Percentiles rank a stretch among this genome's conserved stretches.
Evolutionary conservation across 164 flowering plant genomes (phyloP).

Genomic region (Vitis riparia): DNA sequence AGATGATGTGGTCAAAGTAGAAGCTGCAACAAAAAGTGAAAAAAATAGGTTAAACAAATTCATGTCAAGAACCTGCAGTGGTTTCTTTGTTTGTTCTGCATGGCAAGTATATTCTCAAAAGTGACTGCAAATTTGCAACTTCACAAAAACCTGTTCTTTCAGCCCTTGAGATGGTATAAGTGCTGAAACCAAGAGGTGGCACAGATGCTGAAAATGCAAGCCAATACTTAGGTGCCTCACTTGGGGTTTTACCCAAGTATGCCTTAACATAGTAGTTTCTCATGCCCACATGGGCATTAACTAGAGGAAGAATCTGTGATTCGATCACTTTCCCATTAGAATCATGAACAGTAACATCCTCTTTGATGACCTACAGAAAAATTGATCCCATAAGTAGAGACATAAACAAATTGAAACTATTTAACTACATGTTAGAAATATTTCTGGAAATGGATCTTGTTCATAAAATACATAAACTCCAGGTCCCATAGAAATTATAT

Average conservation of each 20-base stretch:
- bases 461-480: too few relatives aligned
- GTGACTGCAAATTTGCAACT: not conserved
- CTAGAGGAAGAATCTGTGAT: constrained; percentile 70
- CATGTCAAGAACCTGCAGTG: not conserved
- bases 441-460: too few relatives aligned
- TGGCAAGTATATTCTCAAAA: not conserved
- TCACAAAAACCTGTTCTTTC: constrained; percentile 45
- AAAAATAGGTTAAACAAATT: not conserved
- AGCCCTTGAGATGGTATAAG: constrained; percentile 55
- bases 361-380: constrained; percentile 57
- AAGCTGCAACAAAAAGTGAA: constrained; percentile 33
- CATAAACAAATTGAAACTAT: not conserved
- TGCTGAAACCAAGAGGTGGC: constrained; percentile 93
- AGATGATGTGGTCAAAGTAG: constrained; percentile 27
- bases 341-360: constrained; percentile 58
- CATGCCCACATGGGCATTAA: constrained; percentile 35
- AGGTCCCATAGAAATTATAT: too few relatives aligned
- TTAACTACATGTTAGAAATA: too few relatives aligned
- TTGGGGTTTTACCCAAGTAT: constrained; percentile 55
- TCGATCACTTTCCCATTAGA: constrained; percentile 62
- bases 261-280: constrained; percentile 66
- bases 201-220: constrained; percentile 79
- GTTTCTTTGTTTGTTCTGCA: not conserved
- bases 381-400: not conserved
- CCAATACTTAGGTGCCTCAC: constrained; percentile 63